Evolutionary conservation across 2,329 filamentous ascomycete genomes (phyloP), one percentile per base, ranked within the genome.

Genomic region (Coniochaeta ligniaria): DNA sequence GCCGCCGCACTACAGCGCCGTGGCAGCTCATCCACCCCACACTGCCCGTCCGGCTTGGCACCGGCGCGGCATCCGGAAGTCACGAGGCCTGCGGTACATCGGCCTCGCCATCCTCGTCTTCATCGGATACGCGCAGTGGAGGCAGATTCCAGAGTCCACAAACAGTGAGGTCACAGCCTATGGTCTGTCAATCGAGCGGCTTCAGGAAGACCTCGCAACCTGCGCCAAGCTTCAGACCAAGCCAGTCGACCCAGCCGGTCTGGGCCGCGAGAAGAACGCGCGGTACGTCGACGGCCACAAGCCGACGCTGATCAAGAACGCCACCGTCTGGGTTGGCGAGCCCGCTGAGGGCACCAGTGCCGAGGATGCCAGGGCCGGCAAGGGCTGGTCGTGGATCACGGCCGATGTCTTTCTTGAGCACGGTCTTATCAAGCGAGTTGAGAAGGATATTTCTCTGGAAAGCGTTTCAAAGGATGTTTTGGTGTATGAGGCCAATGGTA

Each of bases 301-400:
- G 63, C 80, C 86, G 0, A 84, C 84, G 0, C 76, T 89, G 45
- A 87, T 89, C 65, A 82, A 79, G 63, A 89, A 89, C 68, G 86
- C 86, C 5, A 85, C 82, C 1, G 78, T 89, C 22, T 89, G 86
- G 87, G 76, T 83, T 3, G 87, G 86, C 36, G 86, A 89, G 71
- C 83, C 87, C 0, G 70, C 67, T 0, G 61, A 76, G 36, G 83
- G 83, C 11, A 81, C 79, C 1, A 80, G 77, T 7, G 69, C 75
- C 6, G 79, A 81, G 54, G 83, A 85, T 65, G 83, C 83, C 1
- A 77, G 78, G 45, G 76, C 76, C 31, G 86, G 86, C 20, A 81
- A 81, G 61, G 85, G 85, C 35, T 89, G 80, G 73, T 70, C 75
- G 26, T 90, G 87, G 87, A 73, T 79, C 36, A 69, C 69, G 1